phyloP scores from a whole-genome alignment of 352 stramenopile genomes.

The Elongisporangium prolatum region DNA sequence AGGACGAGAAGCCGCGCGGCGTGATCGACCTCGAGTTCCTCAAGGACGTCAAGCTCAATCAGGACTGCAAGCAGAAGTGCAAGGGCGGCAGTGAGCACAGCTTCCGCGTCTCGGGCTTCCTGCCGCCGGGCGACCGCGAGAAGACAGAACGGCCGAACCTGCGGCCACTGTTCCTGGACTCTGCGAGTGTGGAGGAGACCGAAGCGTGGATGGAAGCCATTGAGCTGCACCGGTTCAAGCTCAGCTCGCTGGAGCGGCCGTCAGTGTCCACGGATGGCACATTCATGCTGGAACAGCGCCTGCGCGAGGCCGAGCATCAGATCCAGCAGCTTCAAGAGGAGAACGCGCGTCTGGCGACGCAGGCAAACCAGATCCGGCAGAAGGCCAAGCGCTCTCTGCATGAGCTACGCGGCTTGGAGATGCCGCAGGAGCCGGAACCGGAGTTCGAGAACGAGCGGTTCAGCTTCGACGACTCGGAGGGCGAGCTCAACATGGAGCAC shows the following conservation, averaged over 20 bases:
- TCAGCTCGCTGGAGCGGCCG: conserved; percentile 33
- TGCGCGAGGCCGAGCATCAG: conserved; percentile 30
- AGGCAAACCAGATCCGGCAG: conserved; percentile 6
- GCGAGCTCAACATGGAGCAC: conserved; percentile 22
- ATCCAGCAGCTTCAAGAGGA: conserved; percentile 13
- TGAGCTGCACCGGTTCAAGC: conserved; percentile 58
- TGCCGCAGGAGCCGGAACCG: not conserved
- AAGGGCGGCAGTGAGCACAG: conserved; percentile 55
- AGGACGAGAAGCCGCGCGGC: conserved; percentile 58
- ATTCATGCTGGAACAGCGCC: conserved; percentile 21
- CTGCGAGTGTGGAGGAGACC: conserved; percentile 39
- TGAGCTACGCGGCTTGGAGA: conserved; percentile 14
- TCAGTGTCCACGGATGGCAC: conserved; percentile 7
- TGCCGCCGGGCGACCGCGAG: conserved; percentile 31
- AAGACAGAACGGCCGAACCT: conserved; percentile 37
- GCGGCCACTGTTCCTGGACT: conserved; percentile 65
- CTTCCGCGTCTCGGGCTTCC: conserved; percentile 67
- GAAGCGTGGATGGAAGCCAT: conserved; percentile 71
- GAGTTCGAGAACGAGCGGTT: conserved; percentile 2
- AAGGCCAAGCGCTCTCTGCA: conserved; percentile 14
- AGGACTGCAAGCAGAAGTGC: conserved; percentile 68
- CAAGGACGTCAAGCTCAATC: conserved; percentile 67
- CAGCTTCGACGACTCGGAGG: conserved; percentile 1
- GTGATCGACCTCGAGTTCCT: conserved; percentile 82
- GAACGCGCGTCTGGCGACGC: conserved; percentile 2